phyloP scores from a whole-genome alignment of 495 filamentous ascomycete species.

The Sordaria brevicollis region DNA sequence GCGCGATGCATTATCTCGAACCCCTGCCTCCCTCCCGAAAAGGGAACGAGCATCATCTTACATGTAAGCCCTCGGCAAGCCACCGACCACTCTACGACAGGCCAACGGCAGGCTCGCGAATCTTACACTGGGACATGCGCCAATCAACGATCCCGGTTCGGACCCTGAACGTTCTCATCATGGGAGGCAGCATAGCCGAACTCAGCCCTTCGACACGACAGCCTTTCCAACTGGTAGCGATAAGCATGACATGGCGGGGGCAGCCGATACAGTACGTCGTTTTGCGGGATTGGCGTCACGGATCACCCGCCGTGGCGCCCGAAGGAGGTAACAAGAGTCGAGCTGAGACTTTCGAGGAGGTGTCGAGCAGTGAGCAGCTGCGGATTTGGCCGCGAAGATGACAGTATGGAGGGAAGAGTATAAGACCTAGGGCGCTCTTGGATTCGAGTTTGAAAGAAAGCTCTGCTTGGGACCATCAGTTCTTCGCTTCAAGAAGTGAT shows the following conservation, averaged over 20 bases:
- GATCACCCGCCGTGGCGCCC: background rate
- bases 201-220: background rate
- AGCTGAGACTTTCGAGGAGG: background rate
- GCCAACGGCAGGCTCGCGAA: background rate
- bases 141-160: background rate
- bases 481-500: background rate
- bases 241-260: background rate
- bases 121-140: background rate
- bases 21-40: background rate
- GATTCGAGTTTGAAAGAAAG: background rate
- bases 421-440: background rate
- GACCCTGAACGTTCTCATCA: too few species aligned
- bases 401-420: background rate
- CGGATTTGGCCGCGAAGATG: background rate
- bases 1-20: too few species aligned
- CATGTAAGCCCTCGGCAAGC: background rate
- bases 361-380: background rate
- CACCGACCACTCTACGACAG: background rate
- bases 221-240: too few species aligned
- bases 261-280: background rate
- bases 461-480: background rate
- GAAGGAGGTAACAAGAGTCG: background rate
- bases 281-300: background rate
- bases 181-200: too few species aligned
- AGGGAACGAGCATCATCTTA: background rate